Conservation (phyloP, 805 yeast species). For the Lachancea meyersii region DNA sequence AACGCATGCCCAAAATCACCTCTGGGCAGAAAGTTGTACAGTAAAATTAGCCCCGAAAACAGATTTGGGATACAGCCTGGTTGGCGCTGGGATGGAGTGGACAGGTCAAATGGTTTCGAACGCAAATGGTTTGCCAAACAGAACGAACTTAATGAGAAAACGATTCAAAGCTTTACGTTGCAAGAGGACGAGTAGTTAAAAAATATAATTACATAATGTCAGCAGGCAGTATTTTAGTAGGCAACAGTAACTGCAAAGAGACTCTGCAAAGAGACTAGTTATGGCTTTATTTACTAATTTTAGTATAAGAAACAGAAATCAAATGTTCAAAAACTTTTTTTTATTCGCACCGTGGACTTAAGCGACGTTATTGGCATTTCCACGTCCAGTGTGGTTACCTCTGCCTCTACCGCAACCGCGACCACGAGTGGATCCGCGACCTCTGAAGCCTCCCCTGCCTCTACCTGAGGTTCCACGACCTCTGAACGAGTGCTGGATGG, state of each 20-base stretch:
- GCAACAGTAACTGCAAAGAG: too few species aligned
- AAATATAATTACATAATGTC: conserved; percentile 9
- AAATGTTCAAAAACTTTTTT: not conserved
- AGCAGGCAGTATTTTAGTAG: too few species aligned
- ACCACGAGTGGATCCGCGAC: conserved; percentile 1
- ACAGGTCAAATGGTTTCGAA: conserved; percentile 86
- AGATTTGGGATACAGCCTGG: conserved; percentile 78
- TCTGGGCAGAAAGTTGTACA: conserved; percentile 51
- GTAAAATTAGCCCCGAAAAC: conserved; percentile 47
- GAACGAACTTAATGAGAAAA: conserved; percentile 32
- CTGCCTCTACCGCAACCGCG: conserved; percentile 17
- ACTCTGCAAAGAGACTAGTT: too few species aligned
- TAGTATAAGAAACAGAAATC: not conserved
- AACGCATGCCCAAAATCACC: conserved; percentile 11
- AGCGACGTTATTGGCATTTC: not conserved
- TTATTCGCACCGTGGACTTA: not conserved
- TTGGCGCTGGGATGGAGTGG: conserved; percentile 85
- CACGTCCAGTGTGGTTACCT: conserved; percentile 11
- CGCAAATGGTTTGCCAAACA: conserved; percentile 46
- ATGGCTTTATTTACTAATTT: not conserved
- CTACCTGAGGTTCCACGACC: not conserved
- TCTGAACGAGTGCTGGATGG: not conserved
- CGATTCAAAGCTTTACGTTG: conserved; percentile 32
- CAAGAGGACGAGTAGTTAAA: conserved; percentile 32
- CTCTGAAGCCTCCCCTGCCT: conserved; percentile 7